Percentiles rank a stretch among this genome's conserved stretches.
Conservation (phyloP, 345 rosid species). For the Lumnitzera littorea region DNA sequence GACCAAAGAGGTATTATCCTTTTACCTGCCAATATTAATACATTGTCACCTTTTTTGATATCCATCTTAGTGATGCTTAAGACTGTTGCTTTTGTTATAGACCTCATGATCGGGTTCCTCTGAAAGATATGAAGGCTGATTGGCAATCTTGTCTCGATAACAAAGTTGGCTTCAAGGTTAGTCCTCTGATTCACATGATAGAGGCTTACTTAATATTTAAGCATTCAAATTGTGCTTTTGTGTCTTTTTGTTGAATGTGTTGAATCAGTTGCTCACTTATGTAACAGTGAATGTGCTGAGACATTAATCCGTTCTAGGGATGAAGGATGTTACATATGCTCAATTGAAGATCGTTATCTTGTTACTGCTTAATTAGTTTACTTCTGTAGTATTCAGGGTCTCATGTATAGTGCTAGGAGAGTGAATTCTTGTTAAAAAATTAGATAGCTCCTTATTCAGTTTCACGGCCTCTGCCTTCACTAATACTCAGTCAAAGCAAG, state of each 20-base stretch:
- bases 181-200: background rate
- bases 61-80: background rate
- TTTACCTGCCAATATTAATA: background rate
- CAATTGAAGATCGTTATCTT: no score
- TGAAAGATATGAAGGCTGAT: constrained; percentile 81
- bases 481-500: no score
- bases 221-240: background rate
- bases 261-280: background rate
- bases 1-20: constrained; percentile 63
- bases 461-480: no score
- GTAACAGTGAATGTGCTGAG: no score
- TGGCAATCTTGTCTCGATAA: constrained; percentile 84
- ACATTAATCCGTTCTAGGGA: no score
- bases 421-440: no score
- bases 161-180: constrained; percentile 25
- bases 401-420: no score
- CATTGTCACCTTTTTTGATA: no score
- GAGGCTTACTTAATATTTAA: background rate
- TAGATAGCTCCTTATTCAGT: no score
- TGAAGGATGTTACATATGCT: no score
- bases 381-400: no score
- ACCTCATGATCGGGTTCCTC: constrained; percentile 75
- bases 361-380: no score
- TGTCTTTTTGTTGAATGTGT: background rate
- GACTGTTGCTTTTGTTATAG: constrained; percentile 17